Base-by-base conservation (phyloP, 108 stramenopile species). In the Nitzschia sp. region DNA sequence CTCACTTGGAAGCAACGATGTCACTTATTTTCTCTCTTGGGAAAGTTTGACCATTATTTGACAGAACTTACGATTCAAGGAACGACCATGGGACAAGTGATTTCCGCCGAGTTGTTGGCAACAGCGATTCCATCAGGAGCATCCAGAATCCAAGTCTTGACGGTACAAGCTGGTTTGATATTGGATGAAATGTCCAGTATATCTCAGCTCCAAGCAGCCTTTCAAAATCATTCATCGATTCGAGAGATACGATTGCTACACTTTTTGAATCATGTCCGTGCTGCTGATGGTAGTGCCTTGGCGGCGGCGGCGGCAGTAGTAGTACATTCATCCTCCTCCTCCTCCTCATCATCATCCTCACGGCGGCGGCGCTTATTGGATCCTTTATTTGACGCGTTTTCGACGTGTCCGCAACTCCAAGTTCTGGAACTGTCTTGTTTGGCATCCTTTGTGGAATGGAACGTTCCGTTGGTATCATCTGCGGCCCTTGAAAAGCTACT, bases 381-480 rank as follows among this genome's bases (percentile, higher is more conserved):
- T 50, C 48, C 48, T n/a, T 50, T 50, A 21, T 4, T 50, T 4
- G 48, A 50, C 19, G 48, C 48, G 4, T 50, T 50, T 8, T 8
- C 19, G 21, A 50, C 48, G 9, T 50, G 48, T 50, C 19, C 48
- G 8, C 48, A 50, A 4, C 19, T 50, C 4, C 48, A 50, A 50
- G 21, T 22, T 4, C 4, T 50, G 19, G 48, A 50, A 50, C 21
- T 50, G 19, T 16, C 19, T 21, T 50, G 48, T 50, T 50, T 50
- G 48, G 48, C 48, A 21, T 50, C 48, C 19, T 50, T 50, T 50
- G 5, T 50, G 48, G 48, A 50, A 50, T 50, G 48, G 48, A 50
- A 50, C 4, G 48, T 50, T n/a, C 48, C 48, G 4, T 22, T 50
- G 19, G 4, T 50, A 19, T 50, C 48, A 4, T 19, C 4, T 19